Evolutionary conservation across 768 basidiomycete species (phyloP), one percentile per base, ranked within the genome.

Genomic region (Mycena haematopus): DNA sequence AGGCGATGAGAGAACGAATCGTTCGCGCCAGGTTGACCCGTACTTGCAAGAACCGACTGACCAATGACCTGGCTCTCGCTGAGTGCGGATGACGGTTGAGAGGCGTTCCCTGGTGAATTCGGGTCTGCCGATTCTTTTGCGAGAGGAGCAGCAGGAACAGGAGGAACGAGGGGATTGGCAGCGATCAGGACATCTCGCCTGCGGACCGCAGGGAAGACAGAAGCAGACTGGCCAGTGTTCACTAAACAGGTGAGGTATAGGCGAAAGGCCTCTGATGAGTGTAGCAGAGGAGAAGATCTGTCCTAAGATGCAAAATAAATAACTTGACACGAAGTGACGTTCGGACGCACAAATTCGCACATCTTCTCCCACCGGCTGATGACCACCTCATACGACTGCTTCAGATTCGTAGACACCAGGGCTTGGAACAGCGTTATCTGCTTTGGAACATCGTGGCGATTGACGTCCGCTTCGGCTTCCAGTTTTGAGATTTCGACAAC

Each of bases 331-430:
- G 53, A 52, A 49, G 13, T 15, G 13, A 38, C 54, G 38, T 10
- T 58, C 11, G 24, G 31, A 86, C 91, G 68, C 77, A 93, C 93
- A 71, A 89, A 92, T 82, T 93, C 90, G 69, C 84, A 85, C 83
- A 89, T 86, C 67, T 87, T 82, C 72, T 95, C 92, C 92, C 93
- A 95, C 58, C 92, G 85, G 69, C 79, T 86, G 59, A 92, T 85
- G 58, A 93, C 77, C 24, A 90, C 77, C 61, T 92, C 88, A 72
- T 88, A 88, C 0, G 86, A 92, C 14, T 87, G 81, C 58, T 84
- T 86, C 35, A 89, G 77, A 53, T 86, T 84, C 0, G 89, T 89
- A 0, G 84, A 84, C 22, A 84, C 68, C 29, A 95, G 77, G 19
- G 89, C 92, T 24, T 84, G 82, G 72, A 86, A 89, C 15, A 93